phyloP scores from a whole-genome alignment of 176 grass and related monocot species.

The Hordeum vulgare region DNA sequence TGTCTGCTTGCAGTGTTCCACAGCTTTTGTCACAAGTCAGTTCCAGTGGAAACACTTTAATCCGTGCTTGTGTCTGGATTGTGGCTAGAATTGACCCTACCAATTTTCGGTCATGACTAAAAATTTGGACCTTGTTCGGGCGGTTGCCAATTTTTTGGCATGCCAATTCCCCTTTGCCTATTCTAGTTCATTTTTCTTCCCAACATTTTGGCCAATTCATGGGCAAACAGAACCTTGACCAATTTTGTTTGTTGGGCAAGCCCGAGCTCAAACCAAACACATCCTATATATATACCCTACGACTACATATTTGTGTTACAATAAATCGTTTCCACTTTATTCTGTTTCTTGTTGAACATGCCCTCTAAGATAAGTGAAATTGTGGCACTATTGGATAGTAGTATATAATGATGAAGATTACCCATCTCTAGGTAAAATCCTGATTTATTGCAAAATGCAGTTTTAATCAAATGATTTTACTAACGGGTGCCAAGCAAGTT shows the following conservation, averaged over 20 bases:
- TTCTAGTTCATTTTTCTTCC: neutral
- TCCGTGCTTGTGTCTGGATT: neutral
- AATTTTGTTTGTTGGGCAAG: neutral
- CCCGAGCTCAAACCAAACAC: neutral
- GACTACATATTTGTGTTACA: neutral
- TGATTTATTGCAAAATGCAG: neutral
- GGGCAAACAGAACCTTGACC: neutral
- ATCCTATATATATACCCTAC: neutral
- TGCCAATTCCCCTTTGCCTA: neutral
- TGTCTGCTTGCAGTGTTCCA: neutral
- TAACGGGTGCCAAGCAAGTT: conserved; percentile 20
- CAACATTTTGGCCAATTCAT: neutral
- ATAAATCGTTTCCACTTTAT: neutral
- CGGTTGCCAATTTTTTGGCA: neutral
- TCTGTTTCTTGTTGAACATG: neutral
- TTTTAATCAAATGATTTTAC: conserved; percentile 21
- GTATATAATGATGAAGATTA: neutral
- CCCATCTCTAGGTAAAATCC: neutral
- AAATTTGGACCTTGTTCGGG: neutral
- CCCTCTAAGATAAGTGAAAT: neutral
- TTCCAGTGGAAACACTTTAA: neutral
- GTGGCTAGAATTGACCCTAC: neutral
- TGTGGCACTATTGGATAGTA: neutral
- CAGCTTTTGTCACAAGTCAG: neutral
- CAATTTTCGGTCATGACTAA: neutral